Conservation (phyloP, 257 asterid genomes). For the Ballota nigra region DNA sequence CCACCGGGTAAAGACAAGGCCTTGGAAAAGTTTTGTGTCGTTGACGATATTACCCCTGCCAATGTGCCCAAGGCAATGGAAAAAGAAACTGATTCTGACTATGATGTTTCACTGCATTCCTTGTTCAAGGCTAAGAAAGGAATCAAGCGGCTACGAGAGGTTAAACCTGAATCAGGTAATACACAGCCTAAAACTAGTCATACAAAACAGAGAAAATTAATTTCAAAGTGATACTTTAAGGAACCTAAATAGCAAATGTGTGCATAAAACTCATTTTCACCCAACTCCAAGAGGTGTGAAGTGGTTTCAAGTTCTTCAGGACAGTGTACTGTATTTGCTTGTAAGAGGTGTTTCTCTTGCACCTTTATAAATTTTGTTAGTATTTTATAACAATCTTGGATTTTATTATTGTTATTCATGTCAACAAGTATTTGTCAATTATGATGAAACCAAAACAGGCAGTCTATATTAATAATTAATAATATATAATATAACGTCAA, state of each 20-base stretch:
- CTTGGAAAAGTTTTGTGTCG: conserved; percentile 22
- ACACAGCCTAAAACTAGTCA: conserved; percentile 24
- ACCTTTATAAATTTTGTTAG: neutral
- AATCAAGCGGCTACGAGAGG: conserved; percentile 36
- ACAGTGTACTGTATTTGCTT: neutral
- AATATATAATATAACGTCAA: too few species aligned
- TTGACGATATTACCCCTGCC: conserved; percentile 17
- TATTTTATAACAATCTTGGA: neutral
- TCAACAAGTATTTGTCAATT: neutral
- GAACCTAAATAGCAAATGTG: neutral
- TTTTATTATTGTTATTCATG: neutral
- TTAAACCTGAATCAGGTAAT: conserved; percentile 25
- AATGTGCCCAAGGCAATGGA: conserved; percentile 13
- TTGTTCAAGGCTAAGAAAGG: conserved; percentile 40
- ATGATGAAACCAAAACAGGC: neutral
- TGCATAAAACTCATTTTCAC: neutral
- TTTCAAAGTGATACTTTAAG: conserved; percentile 28
- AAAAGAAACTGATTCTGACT: conserved; percentile 26
- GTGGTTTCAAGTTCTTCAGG: neutral
- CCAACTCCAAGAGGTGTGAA: neutral
- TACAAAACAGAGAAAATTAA: conserved; percentile 36
- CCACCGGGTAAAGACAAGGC: conserved; percentile 35
- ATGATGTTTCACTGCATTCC: conserved; percentile 26
- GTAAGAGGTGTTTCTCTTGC: neutral
- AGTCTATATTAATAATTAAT: too few species aligned